These are phyloP conservation scores for Penicillium ochrochloron DNA, from an alignment of 495 filamentous ascomycete species.

Conservation along the genomic window DNA sequence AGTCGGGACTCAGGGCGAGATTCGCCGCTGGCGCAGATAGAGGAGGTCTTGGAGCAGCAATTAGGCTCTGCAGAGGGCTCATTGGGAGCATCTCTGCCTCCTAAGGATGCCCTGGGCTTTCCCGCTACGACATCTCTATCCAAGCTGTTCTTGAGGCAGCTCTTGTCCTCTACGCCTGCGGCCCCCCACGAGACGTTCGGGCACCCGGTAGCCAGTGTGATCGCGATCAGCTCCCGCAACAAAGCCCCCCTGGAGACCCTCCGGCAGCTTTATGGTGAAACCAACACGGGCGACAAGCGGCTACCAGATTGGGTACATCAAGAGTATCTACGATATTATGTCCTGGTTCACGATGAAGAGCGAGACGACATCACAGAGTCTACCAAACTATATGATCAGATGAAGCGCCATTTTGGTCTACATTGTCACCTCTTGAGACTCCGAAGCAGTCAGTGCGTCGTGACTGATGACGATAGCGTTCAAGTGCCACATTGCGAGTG, in stretches of 20 bases:
- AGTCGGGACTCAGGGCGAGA: constrained; percentile 29
- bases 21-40: constrained; percentile 55
- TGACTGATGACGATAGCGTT: constrained; percentile 91
- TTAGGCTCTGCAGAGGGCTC: constrained; percentile 41
- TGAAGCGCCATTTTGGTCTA: constrained; percentile 95
- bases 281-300: constrained; percentile 66
- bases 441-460: constrained; percentile 80
- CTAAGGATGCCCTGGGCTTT: constrained; percentile 39
- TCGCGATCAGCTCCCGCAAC: constrained; percentile 90
- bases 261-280: constrained; percentile 77
- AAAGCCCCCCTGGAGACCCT: constrained; percentile 80
- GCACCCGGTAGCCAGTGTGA: constrained; percentile 94
- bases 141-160: constrained; percentile 76
- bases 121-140: constrained; percentile 67
- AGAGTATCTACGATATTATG: constrained; percentile 93
- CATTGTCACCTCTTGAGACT: constrained; percentile 92
- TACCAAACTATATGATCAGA: constrained; percentile 88
- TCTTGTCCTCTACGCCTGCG: constrained; percentile 77
- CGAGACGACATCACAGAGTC: constrained; percentile 87
- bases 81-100: constrained; percentile 39
- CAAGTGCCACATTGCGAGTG: constrained; percentile 81
- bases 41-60: constrained; percentile 61
- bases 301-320: constrained; percentile 82
- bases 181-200: constrained; percentile 89
- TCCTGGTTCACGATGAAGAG: constrained; percentile 97